Evolutionary conservation across 345 rosid species (phyloP).

Genomic region (Salix viminalis): DNA sequence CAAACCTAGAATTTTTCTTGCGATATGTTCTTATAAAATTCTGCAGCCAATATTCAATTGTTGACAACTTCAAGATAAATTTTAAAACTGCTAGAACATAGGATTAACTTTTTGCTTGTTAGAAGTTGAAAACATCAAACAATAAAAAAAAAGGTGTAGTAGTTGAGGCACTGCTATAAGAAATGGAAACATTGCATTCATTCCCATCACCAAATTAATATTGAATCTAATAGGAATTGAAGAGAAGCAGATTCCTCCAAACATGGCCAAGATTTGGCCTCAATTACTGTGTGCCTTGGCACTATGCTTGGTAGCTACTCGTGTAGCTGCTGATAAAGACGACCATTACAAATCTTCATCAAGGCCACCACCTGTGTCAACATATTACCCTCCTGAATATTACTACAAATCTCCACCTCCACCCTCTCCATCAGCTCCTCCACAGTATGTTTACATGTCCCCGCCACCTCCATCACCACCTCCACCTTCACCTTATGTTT

Average conservation of each 20-base stretch:
- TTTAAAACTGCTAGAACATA: neutral
- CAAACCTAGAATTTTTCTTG: neutral
- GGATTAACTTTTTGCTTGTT: neutral
- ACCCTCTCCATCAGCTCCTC: neutral
- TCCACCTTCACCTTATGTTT: too few species aligned
- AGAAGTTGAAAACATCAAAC: neutral
- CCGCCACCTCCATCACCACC: too few species aligned
- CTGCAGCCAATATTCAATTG: neutral
- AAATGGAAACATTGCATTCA: neutral
- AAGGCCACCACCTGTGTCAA: too few species aligned
- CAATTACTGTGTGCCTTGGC: slow-evolving; percentile 26
- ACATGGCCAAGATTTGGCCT: slow-evolving; percentile 42
- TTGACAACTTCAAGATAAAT: neutral
- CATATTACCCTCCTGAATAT: too few species aligned
- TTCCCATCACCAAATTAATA: neutral
- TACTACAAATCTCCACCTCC: neutral
- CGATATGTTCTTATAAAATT: neutral
- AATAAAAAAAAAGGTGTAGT: neutral
- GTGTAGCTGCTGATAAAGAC: slow-evolving; percentile 19
- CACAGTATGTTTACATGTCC: too few species aligned
- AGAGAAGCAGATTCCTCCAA: neutral
- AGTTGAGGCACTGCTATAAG: neutral
- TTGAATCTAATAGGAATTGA: neutral
- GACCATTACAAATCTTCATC: neutral
- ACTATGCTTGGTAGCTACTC: slow-evolving; percentile 18